Conservation (phyloP, 371 early-diverging fungal species). For the Dipsacomyces acuminosporus region DNA sequence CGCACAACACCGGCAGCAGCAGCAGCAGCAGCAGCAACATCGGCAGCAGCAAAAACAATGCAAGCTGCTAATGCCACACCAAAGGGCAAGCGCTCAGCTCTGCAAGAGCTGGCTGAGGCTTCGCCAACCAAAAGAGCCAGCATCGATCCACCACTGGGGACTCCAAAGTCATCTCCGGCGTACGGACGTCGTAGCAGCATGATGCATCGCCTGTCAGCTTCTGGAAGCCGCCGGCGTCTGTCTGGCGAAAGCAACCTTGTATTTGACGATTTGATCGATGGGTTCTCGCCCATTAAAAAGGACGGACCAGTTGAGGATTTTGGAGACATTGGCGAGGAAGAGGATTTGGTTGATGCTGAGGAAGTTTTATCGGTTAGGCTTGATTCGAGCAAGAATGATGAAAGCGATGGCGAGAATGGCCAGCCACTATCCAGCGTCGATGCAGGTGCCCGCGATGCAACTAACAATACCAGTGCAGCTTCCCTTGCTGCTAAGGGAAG, state of each 20-base stretch:
- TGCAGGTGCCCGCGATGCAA: background rate
- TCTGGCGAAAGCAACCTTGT: conserved; percentile 6
- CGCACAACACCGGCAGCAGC: too few species aligned
- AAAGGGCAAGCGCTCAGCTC: background rate
- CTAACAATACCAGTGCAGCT: too few species aligned
- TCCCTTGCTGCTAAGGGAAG: background rate
- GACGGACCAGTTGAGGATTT: conserved; percentile 10
- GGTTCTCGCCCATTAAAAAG: conserved; percentile 27
- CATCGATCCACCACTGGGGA: background rate
- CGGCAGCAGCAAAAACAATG: background rate
- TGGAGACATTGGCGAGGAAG: background rate
- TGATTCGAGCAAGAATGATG: background rate
- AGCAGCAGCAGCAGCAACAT: background rate
- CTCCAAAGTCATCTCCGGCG: conserved; percentile 4
- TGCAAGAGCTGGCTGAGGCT: background rate
- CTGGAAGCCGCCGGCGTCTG: background rate
- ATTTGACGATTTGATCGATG: conserved; percentile 26
- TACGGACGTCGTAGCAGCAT: conserved; percentile 23
- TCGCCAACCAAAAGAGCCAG: background rate
- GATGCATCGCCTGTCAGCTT: background rate
- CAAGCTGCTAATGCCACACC: background rate
- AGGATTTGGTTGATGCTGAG: background rate
- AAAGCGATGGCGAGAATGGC: background rate
- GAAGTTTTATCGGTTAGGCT: background rate
- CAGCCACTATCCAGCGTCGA: background rate